phyloP scores from a whole-genome alignment of 208 protist species.

The Crithidia brevicula region DNA sequence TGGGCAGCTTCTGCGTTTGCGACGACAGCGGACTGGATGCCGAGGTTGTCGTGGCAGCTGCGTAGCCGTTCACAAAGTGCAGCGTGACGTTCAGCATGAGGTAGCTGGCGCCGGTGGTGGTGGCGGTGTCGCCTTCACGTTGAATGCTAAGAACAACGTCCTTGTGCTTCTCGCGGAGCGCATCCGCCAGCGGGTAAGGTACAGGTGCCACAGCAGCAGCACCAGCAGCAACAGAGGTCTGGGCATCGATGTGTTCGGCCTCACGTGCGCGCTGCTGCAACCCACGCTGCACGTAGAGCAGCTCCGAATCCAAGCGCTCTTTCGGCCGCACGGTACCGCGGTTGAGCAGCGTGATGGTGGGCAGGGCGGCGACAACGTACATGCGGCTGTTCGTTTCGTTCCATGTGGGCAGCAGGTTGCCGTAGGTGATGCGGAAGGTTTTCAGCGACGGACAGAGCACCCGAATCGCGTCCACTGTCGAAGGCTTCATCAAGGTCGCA shows the following conservation, averaged over 20 bases:
- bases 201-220: slow-evolving; percentile 3
- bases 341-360: slow-evolving; percentile 77
- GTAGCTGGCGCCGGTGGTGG: slow-evolving; percentile 53
- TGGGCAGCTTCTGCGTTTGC: slow-evolving; percentile 64
- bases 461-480: slow-evolving; percentile 71
- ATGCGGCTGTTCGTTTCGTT: slow-evolving; percentile 86
- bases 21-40: background rate
- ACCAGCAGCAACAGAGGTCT: background rate
- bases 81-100: slow-evolving; percentile 78
- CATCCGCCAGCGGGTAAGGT: slow-evolving; percentile 58
- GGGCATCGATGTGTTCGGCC: background rate
- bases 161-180: slow-evolving; percentile 83
- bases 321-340: slow-evolving; percentile 78
- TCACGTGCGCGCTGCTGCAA: slow-evolving; percentile 45
- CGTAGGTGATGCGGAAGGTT: slow-evolving; percentile 84
- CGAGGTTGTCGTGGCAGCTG: background rate
- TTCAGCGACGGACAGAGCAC: slow-evolving; percentile 57
- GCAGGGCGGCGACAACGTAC: slow-evolving; percentile 85
- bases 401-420: slow-evolving; percentile 68
- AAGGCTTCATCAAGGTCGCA: slow-evolving; percentile 40
- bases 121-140: slow-evolving; percentile 73
- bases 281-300: slow-evolving; percentile 90
- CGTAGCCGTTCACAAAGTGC: slow-evolving; percentile 57
- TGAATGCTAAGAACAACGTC: slow-evolving; percentile 84
- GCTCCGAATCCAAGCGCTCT: slow-evolving; percentile 83